A percentile compares a stretch with the other conserved stretches of the same genome.
These are phyloP conservation scores for Penicillium silybi DNA, from an alignment of 495 filamentous ascomycete species.

Conservation along the genomic window DNA sequence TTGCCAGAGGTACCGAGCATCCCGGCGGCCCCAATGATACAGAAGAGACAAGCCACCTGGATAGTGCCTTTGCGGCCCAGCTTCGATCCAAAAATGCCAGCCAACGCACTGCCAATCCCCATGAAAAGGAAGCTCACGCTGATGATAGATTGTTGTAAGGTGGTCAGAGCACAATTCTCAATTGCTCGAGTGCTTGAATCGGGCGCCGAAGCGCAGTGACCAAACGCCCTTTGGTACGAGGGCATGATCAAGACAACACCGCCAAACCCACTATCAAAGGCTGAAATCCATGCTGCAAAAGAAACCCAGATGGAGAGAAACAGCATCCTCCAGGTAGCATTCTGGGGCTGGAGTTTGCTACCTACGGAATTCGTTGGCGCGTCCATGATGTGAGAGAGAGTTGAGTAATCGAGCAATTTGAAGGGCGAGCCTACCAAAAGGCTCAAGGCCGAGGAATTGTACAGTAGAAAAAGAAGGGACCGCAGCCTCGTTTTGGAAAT, in stretches of 20 bases:
- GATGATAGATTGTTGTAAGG: slow-evolving; percentile 8
- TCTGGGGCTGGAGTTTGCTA: not conserved
- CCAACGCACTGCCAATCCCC: slow-evolving; percentile 1
- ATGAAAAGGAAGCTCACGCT: slow-evolving; percentile 1
- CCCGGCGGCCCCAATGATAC: slow-evolving; percentile 3
- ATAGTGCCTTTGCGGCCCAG: slow-evolving; percentile 6
- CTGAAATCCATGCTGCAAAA: not conserved
- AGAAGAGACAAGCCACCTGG: slow-evolving; percentile 4
- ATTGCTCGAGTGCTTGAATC: not conserved
- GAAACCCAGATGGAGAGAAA: not conserved
- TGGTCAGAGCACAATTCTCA: not conserved
- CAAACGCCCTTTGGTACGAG: not conserved
- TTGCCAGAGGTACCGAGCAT: slow-evolving; percentile 6
- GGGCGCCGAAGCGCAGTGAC: not conserved
- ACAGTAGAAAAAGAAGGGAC: too few relatives aligned
- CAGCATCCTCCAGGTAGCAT: not conserved
- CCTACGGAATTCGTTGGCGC: not conserved
- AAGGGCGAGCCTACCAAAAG: not conserved
- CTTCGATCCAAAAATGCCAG: slow-evolving; percentile 1
- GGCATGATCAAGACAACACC: slow-evolving; percentile 1
- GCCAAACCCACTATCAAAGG: not conserved
- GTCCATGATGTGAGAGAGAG: not conserved
- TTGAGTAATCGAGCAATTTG: too few relatives aligned
- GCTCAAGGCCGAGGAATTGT: not conserved
- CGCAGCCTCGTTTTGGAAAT: too few relatives aligned